Base-by-base conservation (phyloP, 2,329 filamentous ascomycete species). In the Fusarium fujikuroi region DNA sequence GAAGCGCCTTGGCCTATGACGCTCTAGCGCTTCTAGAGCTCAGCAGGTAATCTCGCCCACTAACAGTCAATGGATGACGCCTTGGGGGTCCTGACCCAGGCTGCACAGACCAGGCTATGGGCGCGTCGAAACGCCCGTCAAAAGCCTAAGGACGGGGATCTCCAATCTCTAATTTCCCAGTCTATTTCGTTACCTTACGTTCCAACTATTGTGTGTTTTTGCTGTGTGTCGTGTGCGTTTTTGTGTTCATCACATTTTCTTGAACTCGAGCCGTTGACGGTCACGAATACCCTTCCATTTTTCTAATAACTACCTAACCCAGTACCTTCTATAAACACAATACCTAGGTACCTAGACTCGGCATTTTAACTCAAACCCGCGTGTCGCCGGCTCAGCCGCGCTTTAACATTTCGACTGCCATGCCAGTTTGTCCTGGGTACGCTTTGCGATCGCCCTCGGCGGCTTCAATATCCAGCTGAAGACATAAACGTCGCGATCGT, bases 361-460 rank as follows among this genome's bases (percentile, higher is more conserved):
- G 57, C 34, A 30, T 16, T 46, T 43, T 43, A 49, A 65, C 36
- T 43, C 47, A 52, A 50, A 43, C 43, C 50, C 66, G 52, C 73
- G 69, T 58, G 63, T 64, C 64, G 75, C 66, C 62, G 65, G 73
- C 66, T 56, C 61, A 62, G 73, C 73, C 69, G 70, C 53, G 70
- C 73, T 69, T 39, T 47, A 65, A 65, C 59, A 53, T 57, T 50
- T 72, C 46, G 56, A 72, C 63, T 77, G 75, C 75, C 63, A 77
- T 78, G 76, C 67, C 64, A 74, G 66, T 63, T 69, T 70, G 75
- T 63, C 52, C 60, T 43, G 50, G 60, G 63, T 73, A 72, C 68
- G 74, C 63, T 70, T 57, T 61, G 69, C 75, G 69, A 73, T 74
- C 69, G 68, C 74, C 60, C 67, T 78, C 71, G 67, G 69, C 69